Conservation (phyloP, 2,329 filamentous ascomycete species). For the Pseudogymnoascus sp. region DNA sequence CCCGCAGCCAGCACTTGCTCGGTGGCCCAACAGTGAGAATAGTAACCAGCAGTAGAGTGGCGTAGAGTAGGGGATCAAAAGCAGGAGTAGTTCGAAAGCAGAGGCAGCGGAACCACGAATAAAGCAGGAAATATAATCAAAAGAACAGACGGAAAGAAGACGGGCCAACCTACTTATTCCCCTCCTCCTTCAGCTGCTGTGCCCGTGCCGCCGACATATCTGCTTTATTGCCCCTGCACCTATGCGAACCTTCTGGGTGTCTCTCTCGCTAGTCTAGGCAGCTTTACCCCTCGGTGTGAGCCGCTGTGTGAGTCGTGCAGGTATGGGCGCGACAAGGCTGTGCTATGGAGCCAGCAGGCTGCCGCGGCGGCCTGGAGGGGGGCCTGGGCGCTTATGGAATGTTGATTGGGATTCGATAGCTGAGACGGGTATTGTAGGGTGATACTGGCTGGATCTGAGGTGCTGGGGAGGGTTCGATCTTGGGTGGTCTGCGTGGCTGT, state of each 20-base stretch:
- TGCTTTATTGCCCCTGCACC: neutral
- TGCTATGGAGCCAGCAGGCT: neutral
- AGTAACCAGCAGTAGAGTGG: neutral
- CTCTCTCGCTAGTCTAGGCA: neutral
- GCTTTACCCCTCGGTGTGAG: neutral
- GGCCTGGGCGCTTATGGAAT: neutral
- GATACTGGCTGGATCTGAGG: neutral
- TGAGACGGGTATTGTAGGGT: neutral
- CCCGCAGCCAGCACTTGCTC: neutral
- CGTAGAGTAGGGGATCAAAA: neutral
- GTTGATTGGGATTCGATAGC: neutral
- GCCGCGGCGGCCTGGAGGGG: neutral
- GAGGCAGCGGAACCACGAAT: neutral
- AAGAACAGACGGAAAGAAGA: neutral
- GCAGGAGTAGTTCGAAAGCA: neutral
- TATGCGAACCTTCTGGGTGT: neutral
- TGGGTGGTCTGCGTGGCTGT: neutral
- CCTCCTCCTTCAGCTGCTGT: constrained; percentile 8
- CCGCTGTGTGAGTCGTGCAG: neutral
- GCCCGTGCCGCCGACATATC: neutral
- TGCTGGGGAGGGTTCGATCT: neutral
- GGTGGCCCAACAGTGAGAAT: neutral
- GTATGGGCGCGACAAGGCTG: neutral
- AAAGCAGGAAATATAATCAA: neutral
- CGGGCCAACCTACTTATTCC: constrained; percentile 5